A percentile compares a stretch with the other conserved stretches of the same genome.
These are phyloP conservation scores for Hypocreales sp. DNA, from an alignment of 2,329 filamentous ascomycete genomes.

Conservation along the genomic window DNA sequence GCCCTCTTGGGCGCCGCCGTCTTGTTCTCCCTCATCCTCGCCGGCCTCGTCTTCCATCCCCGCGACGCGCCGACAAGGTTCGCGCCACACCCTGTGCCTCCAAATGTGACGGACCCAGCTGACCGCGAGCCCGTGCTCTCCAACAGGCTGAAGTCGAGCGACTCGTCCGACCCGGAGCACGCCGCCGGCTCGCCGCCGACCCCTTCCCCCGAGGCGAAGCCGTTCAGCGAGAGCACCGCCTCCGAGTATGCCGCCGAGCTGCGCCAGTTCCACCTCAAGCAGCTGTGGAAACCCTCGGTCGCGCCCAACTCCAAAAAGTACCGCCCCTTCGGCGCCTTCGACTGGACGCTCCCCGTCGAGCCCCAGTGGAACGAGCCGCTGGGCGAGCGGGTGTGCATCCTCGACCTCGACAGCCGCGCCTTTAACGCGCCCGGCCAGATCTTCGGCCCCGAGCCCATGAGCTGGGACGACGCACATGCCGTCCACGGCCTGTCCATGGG, in stretches of 20 bases:
- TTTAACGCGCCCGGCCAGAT: slow-evolving; percentile 20
- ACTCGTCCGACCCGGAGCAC: background rate
- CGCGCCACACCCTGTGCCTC: too few relatives aligned
- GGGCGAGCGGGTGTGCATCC: slow-evolving; percentile 25
- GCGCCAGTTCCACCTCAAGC: slow-evolving; percentile 16
- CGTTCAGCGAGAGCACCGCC: background rate
- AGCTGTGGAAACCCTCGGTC: slow-evolving; percentile 15
- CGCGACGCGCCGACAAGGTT: slow-evolving; percentile 10
- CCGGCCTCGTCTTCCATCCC: slow-evolving; percentile 17
- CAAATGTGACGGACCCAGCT: too few relatives aligned
- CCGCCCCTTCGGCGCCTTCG: slow-evolving; percentile 15
- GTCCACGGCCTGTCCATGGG: slow-evolving; percentile 23
- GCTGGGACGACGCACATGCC: slow-evolving; percentile 16
- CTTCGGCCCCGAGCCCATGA: slow-evolving; percentile 18
- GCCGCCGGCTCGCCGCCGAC: background rate
- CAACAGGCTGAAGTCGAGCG: background rate
- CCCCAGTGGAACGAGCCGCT: slow-evolving; percentile 17
- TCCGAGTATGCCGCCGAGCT: slow-evolving; percentile 6
- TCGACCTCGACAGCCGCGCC: slow-evolving; percentile 26
- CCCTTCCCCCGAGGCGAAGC: background rate
- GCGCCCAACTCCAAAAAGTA: slow-evolving; percentile 12
- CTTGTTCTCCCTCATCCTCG: slow-evolving; percentile 16
- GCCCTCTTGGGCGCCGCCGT: slow-evolving; percentile 13
- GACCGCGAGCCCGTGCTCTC: background rate
- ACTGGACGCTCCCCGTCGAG: slow-evolving; percentile 12